Base-by-base conservation (phyloP, 495 filamentous ascomycete genomes). In the Aspergillus sclerotioniger region DNA sequence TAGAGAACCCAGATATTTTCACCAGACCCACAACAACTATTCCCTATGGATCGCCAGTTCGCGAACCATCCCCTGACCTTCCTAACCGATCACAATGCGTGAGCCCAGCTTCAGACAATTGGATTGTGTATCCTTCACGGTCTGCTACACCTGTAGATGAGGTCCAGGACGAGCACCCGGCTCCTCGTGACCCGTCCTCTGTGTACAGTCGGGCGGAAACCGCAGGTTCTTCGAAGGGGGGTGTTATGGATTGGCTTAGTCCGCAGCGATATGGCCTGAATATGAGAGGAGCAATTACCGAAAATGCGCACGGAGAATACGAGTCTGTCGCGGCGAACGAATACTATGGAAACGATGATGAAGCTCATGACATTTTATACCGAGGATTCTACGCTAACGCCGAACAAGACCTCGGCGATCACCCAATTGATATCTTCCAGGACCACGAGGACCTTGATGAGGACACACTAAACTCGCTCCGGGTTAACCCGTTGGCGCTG, bases 91-190 rank as follows among this genome's bases (percentile, higher is more conserved):
- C 68, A 29, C 57, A 71, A 41, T 67, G 63, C 43, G 69, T 70
- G 7, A 80, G 70, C 63, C 75, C 76, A 50, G 63, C 70, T 9
- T 83, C 86, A 41, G 71, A 79, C 4, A 85, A 87, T 58, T 85
- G 81, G 76, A 82, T 88, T 65, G 80, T 79, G 9, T 84, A 87
- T 61, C 74, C 82, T 0, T 88, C 69, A 66, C 83, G 60, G 60
- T 80, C 70, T 55, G 77, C 75, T 63, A 80, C 76, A 8, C 82
- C 80, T 33, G 48, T 56, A 13, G 62, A 62, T 3, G 69, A 71
- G 3, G 35, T 16, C 3, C 61, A 65, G 6, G 61, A 63, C 16
- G 54, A 79, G 20, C 73, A 76, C 31, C 69, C 67, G 28, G 69
- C 58, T 50, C 63, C 70, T 60, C 79, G 71, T 57, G 79, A 76